Base-by-base conservation (phyloP, 345 rosid species). In the Clarkia xantiana region DNA sequence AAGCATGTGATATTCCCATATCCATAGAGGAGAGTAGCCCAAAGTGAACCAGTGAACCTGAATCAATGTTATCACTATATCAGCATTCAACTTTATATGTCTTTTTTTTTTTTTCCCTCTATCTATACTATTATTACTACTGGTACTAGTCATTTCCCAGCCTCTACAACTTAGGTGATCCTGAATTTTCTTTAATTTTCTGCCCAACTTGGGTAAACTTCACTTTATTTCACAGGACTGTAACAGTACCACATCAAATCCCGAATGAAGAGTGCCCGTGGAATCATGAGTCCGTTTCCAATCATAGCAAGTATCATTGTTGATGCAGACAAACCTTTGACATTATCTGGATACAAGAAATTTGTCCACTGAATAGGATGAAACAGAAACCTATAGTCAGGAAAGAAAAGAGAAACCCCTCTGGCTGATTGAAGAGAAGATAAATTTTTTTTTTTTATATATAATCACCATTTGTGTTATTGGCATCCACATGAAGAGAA, bases 401-500 rank as follows among this genome's bases (percentile, higher is more conserved):
- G 54, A 52, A 57, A 56, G 20, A 15, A 55, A 15, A 19, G 1
- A 45, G 49, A 43, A n/a, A 11, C 20, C 40, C 36, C n/a, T n/a
- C n/a, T n/a, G 8, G 36, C 6, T 29, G 36, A 7, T 7, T 5
- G 6, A 29, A 49, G 42, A 38, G 44, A 40, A 14, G 22, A 1
- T 5, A 22, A 12, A 43, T 13, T 41, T 38, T 14, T 45, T 25
- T n/a, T n/a, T n/a, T n/a, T n/a, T n/a, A n/a, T n/a, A n/a, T 43
- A 51, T 41, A 52, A 45, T 55, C 63, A 89, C 97, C 97, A 82
- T 78, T 60, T 85, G 95, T 3, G 94, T 63, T 49, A 89, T 83
- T 44, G 94, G 87, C 94, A 89, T 89, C 94, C 95, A 85, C 97
- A 89, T 89, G 76, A 89, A 89, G 56, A 89, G 85, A 61, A 89